Base-by-base conservation (phyloP, 192 early-diverging fungal genomes). In the Entomortierella chlamydospora region DNA sequence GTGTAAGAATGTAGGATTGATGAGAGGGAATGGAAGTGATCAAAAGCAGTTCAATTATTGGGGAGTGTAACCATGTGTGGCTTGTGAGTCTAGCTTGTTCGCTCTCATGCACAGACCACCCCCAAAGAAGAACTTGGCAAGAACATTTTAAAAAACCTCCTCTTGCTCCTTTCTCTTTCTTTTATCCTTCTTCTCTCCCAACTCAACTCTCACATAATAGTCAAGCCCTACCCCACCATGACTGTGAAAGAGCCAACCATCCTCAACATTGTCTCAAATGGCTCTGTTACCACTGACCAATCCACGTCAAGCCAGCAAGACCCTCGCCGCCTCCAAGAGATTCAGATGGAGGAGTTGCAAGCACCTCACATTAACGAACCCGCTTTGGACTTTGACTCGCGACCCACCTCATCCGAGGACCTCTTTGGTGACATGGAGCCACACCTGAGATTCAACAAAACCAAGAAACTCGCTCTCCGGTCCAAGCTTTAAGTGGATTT, bases 191-290 rank as follows among this genome's bases (percentile, higher is more conserved):
- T n/a, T n/a, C n/a, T n/a, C n/a, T n/a, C n/a, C n/a, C n/a, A n/a
- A n/a, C n/a, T n/a, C n/a, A n/a, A n/a, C n/a, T n/a, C n/a, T n/a
- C n/a, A n/a, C n/a, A 43, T 43, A 43, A 43, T 17, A 17, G 42
- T 8, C 42, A 8, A 43, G 42, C 37, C 34, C 57, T n/a, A 12
- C 2, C 18, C 17, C 61, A 53, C 9, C 51, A 68, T 68, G 66
- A 43, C 66, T 23, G 34, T 49, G n/a, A 49, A 18, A 13, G 66
- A 68, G 17, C 50, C 66, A n/a, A 26, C 51, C 43, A 55, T 68
- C 30, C 17, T 68, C 31, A 56, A 68, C 47, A 55, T 68, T 29
- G 66, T 56, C 30, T 59, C 47, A 52, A 67, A 67, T 41, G 61
- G 61, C 47, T 45, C 28, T 17, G 39, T 54, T 6, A 41, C 10